Conservation (phyloP, 2,329 filamentous ascomycete species). For the Penicillium sclerotigenum region DNA sequence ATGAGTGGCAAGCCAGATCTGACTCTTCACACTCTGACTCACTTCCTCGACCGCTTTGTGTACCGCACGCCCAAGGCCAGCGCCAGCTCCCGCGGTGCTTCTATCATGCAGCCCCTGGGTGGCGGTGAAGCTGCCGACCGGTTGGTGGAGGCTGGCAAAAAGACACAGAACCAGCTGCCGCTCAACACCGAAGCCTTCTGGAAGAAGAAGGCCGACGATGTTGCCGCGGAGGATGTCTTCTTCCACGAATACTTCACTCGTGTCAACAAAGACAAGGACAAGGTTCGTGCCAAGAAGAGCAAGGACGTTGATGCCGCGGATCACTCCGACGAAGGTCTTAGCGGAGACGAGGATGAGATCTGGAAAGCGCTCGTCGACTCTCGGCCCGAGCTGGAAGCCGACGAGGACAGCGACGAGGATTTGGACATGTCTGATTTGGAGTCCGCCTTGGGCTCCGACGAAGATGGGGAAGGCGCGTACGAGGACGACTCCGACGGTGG, state of each 20-base stretch:
- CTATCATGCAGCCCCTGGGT: slow-evolving; percentile 93
- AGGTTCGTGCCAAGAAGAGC: slow-evolving; percentile 53
- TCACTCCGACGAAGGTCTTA: slow-evolving; percentile 50
- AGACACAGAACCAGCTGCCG: slow-evolving; percentile 56
- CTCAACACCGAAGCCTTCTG: slow-evolving; percentile 90
- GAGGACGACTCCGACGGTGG: slow-evolving; percentile 44
- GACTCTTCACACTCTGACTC: slow-evolving; percentile 82
- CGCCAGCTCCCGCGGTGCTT: slow-evolving; percentile 67
- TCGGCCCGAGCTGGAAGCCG: slow-evolving; percentile 69
- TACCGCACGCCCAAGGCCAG: slow-evolving; percentile 83
- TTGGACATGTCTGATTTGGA: slow-evolving; percentile 56
- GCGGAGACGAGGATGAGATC: slow-evolving; percentile 72
- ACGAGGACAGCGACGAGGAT: slow-evolving; percentile 57
- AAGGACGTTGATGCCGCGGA: slow-evolving; percentile 49
- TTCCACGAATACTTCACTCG: slow-evolving; percentile 96
- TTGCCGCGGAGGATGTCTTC: slow-evolving; percentile 90
- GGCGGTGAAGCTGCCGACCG: slow-evolving; percentile 60
- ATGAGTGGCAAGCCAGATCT: slow-evolving; percentile 87
- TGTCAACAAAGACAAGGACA: slow-evolving; percentile 59
- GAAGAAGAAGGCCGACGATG: slow-evolving; percentile 82
- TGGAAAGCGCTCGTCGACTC: slow-evolving; percentile 87
- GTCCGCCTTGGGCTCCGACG: slow-evolving; percentile 48
- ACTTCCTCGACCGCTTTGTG: slow-evolving; percentile 98
- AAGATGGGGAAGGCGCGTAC: slow-evolving; percentile 41
- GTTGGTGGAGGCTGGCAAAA: slow-evolving; percentile 58